phyloP scores from a whole-genome alignment of 441 rosid genomes.

The Capsella rubella region DNA sequence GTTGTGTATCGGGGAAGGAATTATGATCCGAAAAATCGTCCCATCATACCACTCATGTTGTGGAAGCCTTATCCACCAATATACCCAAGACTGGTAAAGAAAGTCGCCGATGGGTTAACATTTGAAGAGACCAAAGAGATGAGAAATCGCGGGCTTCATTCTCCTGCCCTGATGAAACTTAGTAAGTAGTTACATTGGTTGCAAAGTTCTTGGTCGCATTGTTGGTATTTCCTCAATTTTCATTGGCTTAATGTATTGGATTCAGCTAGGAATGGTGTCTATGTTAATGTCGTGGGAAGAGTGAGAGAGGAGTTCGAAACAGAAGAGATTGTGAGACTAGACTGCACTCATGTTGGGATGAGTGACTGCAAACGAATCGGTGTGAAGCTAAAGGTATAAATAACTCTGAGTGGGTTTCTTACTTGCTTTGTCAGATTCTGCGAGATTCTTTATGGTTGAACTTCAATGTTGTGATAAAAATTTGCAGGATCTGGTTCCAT shows the following conservation, averaged over 20 bases:
- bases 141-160: constrained; percentile 70
- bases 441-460: background rate
- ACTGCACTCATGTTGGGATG: constrained; percentile 77
- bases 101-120: constrained; percentile 73
- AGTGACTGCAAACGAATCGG: constrained; percentile 90
- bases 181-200: constrained; percentile 51
- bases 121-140: constrained; percentile 85
- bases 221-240: background rate
- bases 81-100: constrained; percentile 78
- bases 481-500: constrained; percentile 83
- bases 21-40: constrained; percentile 69
- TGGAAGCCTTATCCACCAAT: constrained; percentile 95
- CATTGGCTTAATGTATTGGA: constrained; percentile 10
- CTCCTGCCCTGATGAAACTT: constrained; percentile 72
- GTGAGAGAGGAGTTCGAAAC: constrained; percentile 70
- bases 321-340: constrained; percentile 82
- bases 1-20: constrained; percentile 77
- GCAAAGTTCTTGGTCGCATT: background rate
- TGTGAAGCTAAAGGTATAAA: constrained; percentile 71
- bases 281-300: constrained; percentile 74
- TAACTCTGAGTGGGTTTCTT: background rate
- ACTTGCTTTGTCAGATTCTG: constrained; percentile 6
- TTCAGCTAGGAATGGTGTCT: constrained; percentile 89
- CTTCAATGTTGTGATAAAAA: constrained; percentile 20
- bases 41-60: constrained; percentile 76